A percentile compares a stretch with the other conserved stretches of the same genome.
phyloP scores from a whole-genome alignment of 192 early-diverging fungal genomes.

The Cladochytrium replicatum region DNA sequence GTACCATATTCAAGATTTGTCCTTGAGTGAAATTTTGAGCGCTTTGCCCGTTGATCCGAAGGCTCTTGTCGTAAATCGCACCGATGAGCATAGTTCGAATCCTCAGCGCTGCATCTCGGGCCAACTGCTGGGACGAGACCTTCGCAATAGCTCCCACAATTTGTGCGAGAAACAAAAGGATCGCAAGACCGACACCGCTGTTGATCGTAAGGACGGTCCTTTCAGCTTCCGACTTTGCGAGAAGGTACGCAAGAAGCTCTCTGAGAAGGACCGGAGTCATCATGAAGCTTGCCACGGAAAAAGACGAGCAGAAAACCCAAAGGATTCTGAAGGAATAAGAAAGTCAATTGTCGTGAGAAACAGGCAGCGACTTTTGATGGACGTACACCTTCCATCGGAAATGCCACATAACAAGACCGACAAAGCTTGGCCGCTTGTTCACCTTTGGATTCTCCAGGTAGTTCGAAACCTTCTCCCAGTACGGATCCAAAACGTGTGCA shows the following conservation, averaged over 20 bases:
- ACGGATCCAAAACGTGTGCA: conserved; percentile 2
- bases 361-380: neutral
- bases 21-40: conserved; percentile 19
- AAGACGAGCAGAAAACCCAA: neutral
- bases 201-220: neutral
- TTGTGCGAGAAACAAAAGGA: conserved; percentile 3
- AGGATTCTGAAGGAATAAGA: neutral
- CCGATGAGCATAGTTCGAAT: conserved; percentile 12
- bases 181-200: neutral
- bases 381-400: too few species aligned
- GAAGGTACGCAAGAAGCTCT: neutral
- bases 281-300: conserved; percentile 2
- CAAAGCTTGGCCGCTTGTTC: neutral
- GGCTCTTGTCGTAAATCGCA: conserved; percentile 22
- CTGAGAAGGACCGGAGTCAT: neutral
- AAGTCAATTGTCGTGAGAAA: neutral
- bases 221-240: too few species aligned
- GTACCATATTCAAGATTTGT: conserved; percentile 21
- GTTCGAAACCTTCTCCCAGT: neutral
- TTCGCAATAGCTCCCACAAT: neutral
- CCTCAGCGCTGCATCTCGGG: conserved; percentile 6
- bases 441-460: neutral
- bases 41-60: conserved; percentile 10
- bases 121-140: conserved; percentile 12
- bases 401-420: too few species aligned